These are phyloP conservation scores for Penicillium sp. DNA, from an alignment of 2,329 filamentous ascomycete genomes.

Conservation along the genomic window DNA sequence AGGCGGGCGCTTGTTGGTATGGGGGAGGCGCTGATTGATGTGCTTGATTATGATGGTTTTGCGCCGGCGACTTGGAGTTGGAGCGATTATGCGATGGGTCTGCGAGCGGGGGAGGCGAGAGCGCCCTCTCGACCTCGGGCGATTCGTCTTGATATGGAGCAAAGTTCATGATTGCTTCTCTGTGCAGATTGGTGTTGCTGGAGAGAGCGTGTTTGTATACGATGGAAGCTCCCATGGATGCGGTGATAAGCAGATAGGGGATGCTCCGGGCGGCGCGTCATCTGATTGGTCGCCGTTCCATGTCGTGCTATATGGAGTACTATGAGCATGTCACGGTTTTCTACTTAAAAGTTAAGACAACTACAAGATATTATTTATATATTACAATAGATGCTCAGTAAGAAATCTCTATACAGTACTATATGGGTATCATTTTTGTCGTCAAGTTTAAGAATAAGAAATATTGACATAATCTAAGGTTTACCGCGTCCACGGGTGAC, in stretches of 20 bases:
- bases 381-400: no score
- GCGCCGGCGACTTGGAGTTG: constrained; percentile 52
- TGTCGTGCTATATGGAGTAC: neutral
- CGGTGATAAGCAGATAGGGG: neutral
- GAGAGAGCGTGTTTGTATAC: no score
- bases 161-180: constrained; percentile 70
- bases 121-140: constrained; percentile 75
- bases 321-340: no score
- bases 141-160: constrained; percentile 93
- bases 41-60: constrained; percentile 13
- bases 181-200: no score
- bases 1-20: constrained; percentile 1
- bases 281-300: neutral
- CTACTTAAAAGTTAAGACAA: no score
- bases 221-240: no score
- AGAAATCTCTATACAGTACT: neutral
- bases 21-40: constrained; percentile 5
- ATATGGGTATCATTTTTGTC: constrained; percentile 5
- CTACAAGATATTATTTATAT: no score
- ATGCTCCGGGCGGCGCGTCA: neutral
- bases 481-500: constrained; percentile 30
- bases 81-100: constrained; percentile 25
- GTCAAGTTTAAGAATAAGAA: neutral
- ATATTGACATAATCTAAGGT: constrained; percentile 2
- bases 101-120: constrained; percentile 60